These are phyloP conservation scores for Amanita brunnescens DNA, from an alignment of 768 basidiomycete genomes.

Conservation along the genomic window DNA sequence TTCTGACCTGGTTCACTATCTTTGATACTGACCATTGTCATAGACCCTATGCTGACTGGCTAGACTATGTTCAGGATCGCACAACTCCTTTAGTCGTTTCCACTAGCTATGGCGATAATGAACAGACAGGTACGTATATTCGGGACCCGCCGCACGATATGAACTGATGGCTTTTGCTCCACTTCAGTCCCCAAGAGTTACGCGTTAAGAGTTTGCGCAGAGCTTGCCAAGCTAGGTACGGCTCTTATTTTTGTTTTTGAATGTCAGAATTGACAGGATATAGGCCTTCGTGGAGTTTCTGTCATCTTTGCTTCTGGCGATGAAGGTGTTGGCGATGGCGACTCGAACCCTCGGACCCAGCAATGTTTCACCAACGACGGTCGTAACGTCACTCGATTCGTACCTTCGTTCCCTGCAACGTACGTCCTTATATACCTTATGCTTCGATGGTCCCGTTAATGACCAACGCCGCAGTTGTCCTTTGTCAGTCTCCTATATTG, in stretches of 20 bases:
- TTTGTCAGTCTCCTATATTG: conserved; percentile 27
- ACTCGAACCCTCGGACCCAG: conserved; percentile 40
- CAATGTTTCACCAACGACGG: conserved; percentile 52
- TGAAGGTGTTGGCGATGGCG: conserved; percentile 53
- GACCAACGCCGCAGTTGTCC: conserved; percentile 27
- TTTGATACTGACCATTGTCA: conserved; percentile 1
- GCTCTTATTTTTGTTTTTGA: background rate
- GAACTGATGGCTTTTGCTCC: background rate
- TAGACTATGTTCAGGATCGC: conserved; percentile 41
- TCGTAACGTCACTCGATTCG: conserved; percentile 40
- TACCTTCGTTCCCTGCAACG: conserved; percentile 52
- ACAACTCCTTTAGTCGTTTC: conserved; percentile 50
- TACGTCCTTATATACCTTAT: conserved; percentile 20
- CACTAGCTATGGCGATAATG: conserved; percentile 61
- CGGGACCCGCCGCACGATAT: background rate
- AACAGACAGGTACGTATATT: conserved; percentile 46
- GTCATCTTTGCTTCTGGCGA: conserved; percentile 59
- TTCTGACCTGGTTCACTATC: conserved; percentile 4
- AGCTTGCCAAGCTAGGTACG: conserved; percentile 54
- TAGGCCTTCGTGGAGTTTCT: conserved; percentile 56
- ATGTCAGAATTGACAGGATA: background rate
- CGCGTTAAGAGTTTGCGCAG: conserved; percentile 43
- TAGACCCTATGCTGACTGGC: conserved; percentile 38
- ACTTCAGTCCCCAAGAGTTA: conserved; percentile 45
- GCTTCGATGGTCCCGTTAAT: conserved; percentile 15